Percentiles rank a stretch among this genome's conserved stretches.
Evolutionary conservation across 1,139 yeast genomes (phyloP).

Genomic region (Candida pseudoviswanathii): DNA sequence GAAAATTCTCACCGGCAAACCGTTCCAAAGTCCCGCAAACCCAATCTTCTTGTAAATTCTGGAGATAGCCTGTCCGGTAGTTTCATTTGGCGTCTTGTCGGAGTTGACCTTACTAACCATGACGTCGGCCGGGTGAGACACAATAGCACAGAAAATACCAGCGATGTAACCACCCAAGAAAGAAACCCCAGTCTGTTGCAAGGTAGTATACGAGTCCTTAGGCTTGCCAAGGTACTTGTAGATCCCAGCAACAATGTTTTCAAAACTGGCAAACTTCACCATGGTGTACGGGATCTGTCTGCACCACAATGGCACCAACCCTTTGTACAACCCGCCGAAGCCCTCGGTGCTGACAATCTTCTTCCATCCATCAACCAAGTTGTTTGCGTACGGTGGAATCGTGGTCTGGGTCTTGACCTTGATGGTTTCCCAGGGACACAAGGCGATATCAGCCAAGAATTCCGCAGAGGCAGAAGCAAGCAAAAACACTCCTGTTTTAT

Average conservation of each 20-base stretch:
- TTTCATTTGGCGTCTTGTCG: constrained; percentile 68
- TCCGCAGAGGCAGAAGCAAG: constrained; percentile 93
- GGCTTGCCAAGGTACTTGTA: constrained; percentile 55
- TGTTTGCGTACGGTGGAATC: constrained; percentile 73
- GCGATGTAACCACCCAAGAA: constrained; percentile 95
- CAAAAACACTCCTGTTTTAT: constrained; percentile 73
- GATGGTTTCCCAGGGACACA: constrained; percentile 93
- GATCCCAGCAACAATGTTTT: constrained; percentile 77
- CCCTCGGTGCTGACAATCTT: constrained; percentile 72
- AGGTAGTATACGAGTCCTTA: constrained; percentile 37
- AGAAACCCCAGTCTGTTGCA: constrained; percentile 88
- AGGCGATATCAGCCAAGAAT: constrained; percentile 81
- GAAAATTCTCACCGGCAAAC: constrained; percentile 87
- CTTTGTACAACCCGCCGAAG: constrained; percentile 74
- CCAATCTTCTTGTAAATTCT: constrained; percentile 84
- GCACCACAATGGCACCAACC: constrained; percentile 87
- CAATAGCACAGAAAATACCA: constrained; percentile 92
- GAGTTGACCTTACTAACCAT: constrained; percentile 91
- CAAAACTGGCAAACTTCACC: constrained; percentile 94
- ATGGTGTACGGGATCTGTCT: constrained; percentile 96
- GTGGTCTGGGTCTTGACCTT: constrained; percentile 93
- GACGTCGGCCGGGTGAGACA: constrained; percentile 96
- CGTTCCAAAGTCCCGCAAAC: constrained; percentile 90
- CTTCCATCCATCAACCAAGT: constrained; percentile 65
- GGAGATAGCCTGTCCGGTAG: constrained; percentile 63